Conservation (phyloP, 2,329 filamentous ascomycete genomes). For the Colletotrichum limetticola region DNA sequence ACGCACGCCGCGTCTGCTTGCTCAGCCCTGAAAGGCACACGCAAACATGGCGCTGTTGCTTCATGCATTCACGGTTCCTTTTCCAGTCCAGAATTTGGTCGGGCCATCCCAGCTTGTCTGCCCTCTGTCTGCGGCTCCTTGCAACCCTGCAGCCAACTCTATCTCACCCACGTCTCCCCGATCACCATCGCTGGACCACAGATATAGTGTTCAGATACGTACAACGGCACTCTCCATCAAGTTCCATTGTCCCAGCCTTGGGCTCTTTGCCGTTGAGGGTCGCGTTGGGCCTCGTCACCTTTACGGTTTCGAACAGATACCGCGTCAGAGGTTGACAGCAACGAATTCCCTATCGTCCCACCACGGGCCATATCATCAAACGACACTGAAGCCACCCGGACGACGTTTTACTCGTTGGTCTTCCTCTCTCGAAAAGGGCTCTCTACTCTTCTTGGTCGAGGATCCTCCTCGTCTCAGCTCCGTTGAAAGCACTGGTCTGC, state of each 20-base stretch:
- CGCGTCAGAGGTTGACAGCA: slow-evolving; percentile 25
- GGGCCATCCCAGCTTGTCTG: slow-evolving; percentile 28
- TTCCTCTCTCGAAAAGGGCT: background rate
- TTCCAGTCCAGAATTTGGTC: slow-evolving; percentile 9
- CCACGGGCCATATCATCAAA: slow-evolving; percentile 20
- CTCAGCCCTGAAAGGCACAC: slow-evolving; percentile 24
- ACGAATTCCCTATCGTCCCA: slow-evolving; percentile 1
- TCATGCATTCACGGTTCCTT: slow-evolving; percentile 23
- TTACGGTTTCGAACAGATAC: slow-evolving; percentile 16
- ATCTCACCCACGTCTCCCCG: slow-evolving; percentile 2
- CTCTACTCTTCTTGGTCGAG: background rate
- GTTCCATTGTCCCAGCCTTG: background rate
- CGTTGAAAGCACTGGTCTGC: background rate
- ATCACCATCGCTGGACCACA: background rate
- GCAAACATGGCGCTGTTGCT: background rate
- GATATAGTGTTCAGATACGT: background rate
- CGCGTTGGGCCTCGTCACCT: slow-evolving; percentile 13
- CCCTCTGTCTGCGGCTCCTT: slow-evolving; percentile 24
- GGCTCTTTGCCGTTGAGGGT: background rate
- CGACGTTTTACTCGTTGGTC: background rate
- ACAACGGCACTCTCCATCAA: background rate
- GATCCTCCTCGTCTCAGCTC: slow-evolving; percentile 25
- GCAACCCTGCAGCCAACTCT: background rate
- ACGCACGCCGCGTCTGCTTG: background rate
- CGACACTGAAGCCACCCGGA: background rate